Conservation (phyloP, 2,329 filamentous ascomycete genomes). For the Calonectria pseudoreteaudii region DNA sequence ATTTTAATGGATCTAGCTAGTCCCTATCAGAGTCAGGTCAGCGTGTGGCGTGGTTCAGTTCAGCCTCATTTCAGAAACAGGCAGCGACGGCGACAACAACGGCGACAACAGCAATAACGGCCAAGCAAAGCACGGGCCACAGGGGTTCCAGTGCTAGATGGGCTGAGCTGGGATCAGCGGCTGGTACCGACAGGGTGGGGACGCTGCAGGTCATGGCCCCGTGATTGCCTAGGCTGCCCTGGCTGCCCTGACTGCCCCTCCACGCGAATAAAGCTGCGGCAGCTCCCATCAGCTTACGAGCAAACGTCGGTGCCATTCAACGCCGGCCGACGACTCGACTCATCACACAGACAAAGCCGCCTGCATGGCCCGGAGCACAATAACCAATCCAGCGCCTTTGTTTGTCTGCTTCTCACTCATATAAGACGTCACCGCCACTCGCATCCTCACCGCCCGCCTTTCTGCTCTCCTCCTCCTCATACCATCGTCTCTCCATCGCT, state of each 20-base stretch:
- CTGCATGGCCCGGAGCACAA: background rate
- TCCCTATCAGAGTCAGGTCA: background rate
- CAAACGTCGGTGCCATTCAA: background rate
- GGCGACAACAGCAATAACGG: background rate
- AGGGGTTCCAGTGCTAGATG: background rate
- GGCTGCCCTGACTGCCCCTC: slow-evolving; percentile 5
- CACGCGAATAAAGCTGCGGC: background rate
- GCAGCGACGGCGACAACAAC: background rate
- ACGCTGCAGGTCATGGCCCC: background rate
- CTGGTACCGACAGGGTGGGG: background rate
- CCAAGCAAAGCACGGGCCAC: background rate
- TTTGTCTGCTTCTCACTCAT: background rate
- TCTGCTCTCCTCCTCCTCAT: background rate
- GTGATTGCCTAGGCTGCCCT: slow-evolving; percentile 5
- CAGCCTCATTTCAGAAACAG: background rate
- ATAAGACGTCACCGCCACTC: background rate
- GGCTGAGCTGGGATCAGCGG: background rate
- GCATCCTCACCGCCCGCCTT: background rate
- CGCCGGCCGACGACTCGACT: background rate
- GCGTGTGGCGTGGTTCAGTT: background rate
- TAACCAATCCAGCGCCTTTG: background rate
- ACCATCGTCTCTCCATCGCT: background rate
- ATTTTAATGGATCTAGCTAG: background rate
- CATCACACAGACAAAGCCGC: background rate
- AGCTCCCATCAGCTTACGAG: slow-evolving; percentile 8